phyloP scores from a whole-genome alignment of 345 rosid genomes.

The Erysimum cheiranthoides region DNA sequence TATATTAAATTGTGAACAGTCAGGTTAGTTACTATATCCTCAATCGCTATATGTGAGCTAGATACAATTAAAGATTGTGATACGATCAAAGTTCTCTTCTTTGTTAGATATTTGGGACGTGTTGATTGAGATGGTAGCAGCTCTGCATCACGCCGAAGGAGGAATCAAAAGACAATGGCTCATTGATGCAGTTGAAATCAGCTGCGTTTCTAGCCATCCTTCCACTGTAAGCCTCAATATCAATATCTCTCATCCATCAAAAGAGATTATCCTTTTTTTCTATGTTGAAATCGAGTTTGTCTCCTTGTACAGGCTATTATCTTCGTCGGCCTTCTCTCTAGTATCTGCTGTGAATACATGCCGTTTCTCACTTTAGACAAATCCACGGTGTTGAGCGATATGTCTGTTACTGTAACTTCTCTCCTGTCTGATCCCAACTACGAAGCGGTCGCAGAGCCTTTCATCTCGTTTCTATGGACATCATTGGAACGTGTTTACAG shows the following conservation, averaged over 20 bases:
- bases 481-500: constrained; percentile 69
- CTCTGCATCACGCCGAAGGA: constrained; percentile 70
- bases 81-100: constrained; percentile 1
- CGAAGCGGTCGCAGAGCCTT: constrained; percentile 59
- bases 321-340: constrained; percentile 74
- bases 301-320: constrained; percentile 60
- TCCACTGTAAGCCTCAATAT: constrained; percentile 63
- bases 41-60: background rate
- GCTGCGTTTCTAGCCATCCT: constrained; percentile 81
- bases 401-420: constrained; percentile 72
- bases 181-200: constrained; percentile 76
- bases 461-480: constrained; percentile 58
- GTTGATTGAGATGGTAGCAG: constrained; percentile 70
- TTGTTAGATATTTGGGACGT: constrained; percentile 77
- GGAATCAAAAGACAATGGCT: constrained; percentile 87
- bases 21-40: constrained; percentile 61
- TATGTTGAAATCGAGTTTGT: background rate
- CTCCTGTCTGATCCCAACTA: constrained; percentile 67
- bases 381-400: constrained; percentile 60
- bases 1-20: constrained; percentile 60
- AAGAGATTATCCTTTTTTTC: background rate
- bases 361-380: constrained; percentile 73
- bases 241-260: constrained; percentile 7
- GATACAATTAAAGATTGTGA: constrained; percentile 14
- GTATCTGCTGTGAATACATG: constrained; percentile 90